Base-by-base conservation (phyloP, 768 basidiomycete species). In the Lentinus tigrinus region DNA sequence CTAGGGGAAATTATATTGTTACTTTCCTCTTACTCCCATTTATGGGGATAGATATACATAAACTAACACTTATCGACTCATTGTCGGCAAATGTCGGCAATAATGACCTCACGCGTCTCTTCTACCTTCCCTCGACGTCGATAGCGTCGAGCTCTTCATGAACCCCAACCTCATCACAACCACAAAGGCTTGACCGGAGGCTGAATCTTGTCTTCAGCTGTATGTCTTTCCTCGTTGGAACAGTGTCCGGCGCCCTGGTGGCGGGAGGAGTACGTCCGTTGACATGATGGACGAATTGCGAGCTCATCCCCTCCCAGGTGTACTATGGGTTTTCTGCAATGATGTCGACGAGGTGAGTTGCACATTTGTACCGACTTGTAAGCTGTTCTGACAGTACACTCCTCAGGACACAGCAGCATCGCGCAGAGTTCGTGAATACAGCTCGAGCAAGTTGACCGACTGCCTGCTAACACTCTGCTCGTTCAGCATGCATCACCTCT, bases 241-340 rank as follows among this genome's bases (percentile, higher is more conserved):
- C 55, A 16, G 55, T 38, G 26, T 56, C 55, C 21, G 55, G 55
- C 23, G 55, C 55, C 39, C 26, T 56, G 27, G 63, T 61, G 39
- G 68, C 66, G 1, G 68, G 68, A 21, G 68, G 68, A n/a, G 68
- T 69, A 43, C 6, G 67, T 58, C 31, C 16, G 27, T 26, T 2
- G n/a, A 16, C 23, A 31, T 39, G 10, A 27, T 34, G 37, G 39
- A 34, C 26, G 37, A 39, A 11, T 11, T 11, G 31, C 28, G 27
- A 27, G 46, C 26, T 52, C 40, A 52, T 36, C 9, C 19, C n/a
- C 1, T 4, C 23, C 23, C 42, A 69, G 68, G 63, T 69, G 2
- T 70, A 70, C 62, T 70, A 68, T 52, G 69, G 69, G 4, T 66
- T 70, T 49, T 66, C 67, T 0, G 60, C 63, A 21, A 64, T 68